Evolutionary conservation across 1,284 basidiomycete genomes (phyloP).

Genomic region (Ustilago xerochloae): DNA sequence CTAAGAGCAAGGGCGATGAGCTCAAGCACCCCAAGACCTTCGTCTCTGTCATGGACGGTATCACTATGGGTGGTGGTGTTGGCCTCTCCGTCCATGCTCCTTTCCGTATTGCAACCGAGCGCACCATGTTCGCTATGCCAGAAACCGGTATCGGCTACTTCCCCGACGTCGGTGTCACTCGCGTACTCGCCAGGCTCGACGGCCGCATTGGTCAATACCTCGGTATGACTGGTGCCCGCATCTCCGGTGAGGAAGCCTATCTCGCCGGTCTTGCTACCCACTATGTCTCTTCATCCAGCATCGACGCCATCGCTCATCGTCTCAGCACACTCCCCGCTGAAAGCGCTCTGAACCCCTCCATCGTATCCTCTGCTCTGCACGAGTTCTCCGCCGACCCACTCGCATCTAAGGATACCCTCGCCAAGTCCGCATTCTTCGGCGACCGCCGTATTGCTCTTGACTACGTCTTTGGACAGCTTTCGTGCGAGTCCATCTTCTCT

Average conservation of each 20-base stretch:
- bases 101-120: slow-evolving; percentile 93
- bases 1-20: slow-evolving; percentile 40
- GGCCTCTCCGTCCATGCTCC: slow-evolving; percentile 88
- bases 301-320: slow-evolving; percentile 54
- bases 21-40: slow-evolving; percentile 75
- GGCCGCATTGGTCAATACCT: slow-evolving; percentile 93
- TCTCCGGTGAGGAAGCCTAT: slow-evolving; percentile 64
- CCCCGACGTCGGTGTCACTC: slow-evolving; percentile 91
- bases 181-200: slow-evolving; percentile 88
- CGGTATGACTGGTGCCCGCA: slow-evolving; percentile 78
- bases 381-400: slow-evolving; percentile 61
- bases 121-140: slow-evolving; percentile 90
- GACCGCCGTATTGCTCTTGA: slow-evolving; percentile 61
- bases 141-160: slow-evolving; percentile 69
- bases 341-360: slow-evolving; percentile 34
- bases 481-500: slow-evolving; percentile 55
- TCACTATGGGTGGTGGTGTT: slow-evolving; percentile 91
- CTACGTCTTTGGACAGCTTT: slow-evolving; percentile 60
- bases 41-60: slow-evolving; percentile 77
- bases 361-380: slow-evolving; percentile 48
- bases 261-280: slow-evolving; percentile 64
- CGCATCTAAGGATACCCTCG: slow-evolving; percentile 20
- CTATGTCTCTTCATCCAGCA: slow-evolving; percentile 51
- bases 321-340: slow-evolving; percentile 51
- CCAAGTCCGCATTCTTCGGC: slow-evolving; percentile 57